Evolutionary conservation across 768 basidiomycete species (phyloP).

Genomic region (Tylopilus plumbeoviolaceoides): DNA sequence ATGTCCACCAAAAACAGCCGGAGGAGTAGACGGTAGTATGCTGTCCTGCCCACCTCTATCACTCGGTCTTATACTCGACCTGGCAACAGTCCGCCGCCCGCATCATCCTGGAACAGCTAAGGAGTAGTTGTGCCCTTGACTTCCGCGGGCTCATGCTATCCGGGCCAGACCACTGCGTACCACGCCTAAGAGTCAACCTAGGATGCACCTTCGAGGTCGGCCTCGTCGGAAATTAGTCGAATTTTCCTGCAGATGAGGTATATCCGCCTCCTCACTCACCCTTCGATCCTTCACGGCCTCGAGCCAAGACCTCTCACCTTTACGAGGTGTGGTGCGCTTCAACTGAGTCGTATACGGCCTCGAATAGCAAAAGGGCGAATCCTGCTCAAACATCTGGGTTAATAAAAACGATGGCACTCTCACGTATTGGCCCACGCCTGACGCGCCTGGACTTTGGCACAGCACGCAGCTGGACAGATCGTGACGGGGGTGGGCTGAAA

Average conservation of each 20-base stretch:
- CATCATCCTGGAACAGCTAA: not conserved
- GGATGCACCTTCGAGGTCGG: not conserved
- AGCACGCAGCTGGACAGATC: conserved; percentile 2
- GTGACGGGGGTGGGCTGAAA: not conserved
- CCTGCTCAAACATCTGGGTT: conserved; percentile 19
- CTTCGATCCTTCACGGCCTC: not conserved
- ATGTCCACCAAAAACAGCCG: conserved; percentile 1
- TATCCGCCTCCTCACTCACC: conserved; percentile 12
- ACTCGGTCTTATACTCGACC: conserved; percentile 20
- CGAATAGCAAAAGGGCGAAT: conserved; percentile 19
- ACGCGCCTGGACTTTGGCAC: conserved; percentile 4
- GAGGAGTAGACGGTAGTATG: not conserved
- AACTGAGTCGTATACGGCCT: not conserved
- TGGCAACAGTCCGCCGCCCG: not conserved
- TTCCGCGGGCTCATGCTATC: not conserved
- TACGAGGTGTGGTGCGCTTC: not conserved
- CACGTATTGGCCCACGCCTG: conserved; percentile 7
- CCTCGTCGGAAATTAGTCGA: conserved; percentile 9
- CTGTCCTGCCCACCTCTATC: conserved; percentile 3
- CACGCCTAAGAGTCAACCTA: not conserved
- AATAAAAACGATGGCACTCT: conserved; percentile 4
- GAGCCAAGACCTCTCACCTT: conserved; percentile 9
- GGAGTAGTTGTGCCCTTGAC: not conserved
- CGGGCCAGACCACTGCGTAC: not conserved
- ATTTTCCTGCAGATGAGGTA: conserved; percentile 12